A percentile compares a stretch with the other conserved stretches of the same genome.
These are phyloP conservation scores for Ambispora gerdemannii DNA, from an alignment of 192 early-diverging fungal genomes.

Conservation along the genomic window DNA sequence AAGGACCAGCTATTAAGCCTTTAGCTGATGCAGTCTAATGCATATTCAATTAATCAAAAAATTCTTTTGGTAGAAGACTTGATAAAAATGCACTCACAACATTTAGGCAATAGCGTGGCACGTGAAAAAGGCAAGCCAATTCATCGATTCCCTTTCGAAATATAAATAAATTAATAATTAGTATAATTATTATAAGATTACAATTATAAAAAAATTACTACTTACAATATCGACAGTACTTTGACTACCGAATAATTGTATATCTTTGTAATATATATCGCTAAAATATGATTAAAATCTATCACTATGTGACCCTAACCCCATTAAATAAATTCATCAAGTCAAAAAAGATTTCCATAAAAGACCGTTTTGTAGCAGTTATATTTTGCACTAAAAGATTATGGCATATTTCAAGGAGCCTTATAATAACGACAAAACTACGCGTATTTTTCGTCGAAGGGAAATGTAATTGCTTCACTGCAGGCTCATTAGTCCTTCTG, in stretches of 20 bases:
- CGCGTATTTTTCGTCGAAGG: background rate
- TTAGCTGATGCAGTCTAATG: conserved; percentile 30
- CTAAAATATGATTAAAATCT: no score
- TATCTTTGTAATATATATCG: conserved; percentile 35
- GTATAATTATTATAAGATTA: background rate
- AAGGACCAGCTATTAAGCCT: conserved; percentile 24
- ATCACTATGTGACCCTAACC: no score
- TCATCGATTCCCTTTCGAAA: conserved; percentile 27
- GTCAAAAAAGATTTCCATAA: background rate
- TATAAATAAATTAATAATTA: background rate
- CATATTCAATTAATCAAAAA: background rate
- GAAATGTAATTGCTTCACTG: conserved; percentile 10
- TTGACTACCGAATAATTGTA: conserved; percentile 26
- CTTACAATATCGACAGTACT: conserved; percentile 20
- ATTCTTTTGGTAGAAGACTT: background rate
- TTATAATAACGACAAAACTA: background rate
- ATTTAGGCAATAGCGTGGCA: conserved; percentile 29
- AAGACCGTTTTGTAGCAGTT: conserved; percentile 25
- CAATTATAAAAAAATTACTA: background rate
- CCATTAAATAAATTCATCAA: no score
- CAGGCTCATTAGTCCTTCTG: background rate
- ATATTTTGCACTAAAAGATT: conserved; percentile 6
- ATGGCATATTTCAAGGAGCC: conserved; percentile 21
- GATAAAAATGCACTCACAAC: conserved; percentile 11
- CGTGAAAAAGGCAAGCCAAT: conserved; percentile 19